These are phyloP conservation scores for Madurella fahalii DNA, from an alignment of 2,329 filamentous ascomycete species.

Conservation along the genomic window DNA sequence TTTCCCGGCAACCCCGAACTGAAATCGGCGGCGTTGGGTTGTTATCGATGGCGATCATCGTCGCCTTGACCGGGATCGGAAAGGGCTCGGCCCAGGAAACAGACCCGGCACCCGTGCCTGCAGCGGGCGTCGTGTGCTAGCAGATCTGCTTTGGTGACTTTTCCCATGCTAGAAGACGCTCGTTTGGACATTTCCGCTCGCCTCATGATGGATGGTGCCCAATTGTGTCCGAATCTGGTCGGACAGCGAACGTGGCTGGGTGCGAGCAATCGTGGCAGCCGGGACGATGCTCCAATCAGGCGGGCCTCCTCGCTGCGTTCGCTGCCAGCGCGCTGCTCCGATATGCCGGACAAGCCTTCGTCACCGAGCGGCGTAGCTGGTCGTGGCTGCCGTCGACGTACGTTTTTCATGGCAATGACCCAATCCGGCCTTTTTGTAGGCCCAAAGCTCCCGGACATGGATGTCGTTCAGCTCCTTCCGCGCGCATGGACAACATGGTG, in stretches of 20 bases:
- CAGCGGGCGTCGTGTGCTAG: constrained; percentile 1
- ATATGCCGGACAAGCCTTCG: constrained; percentile 6
- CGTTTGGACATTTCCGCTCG: neutral
- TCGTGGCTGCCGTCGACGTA: constrained; percentile 4
- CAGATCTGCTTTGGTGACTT: neutral
- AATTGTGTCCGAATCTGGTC: constrained; percentile 16
- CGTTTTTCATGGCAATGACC: neutral
- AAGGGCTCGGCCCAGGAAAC: neutral
- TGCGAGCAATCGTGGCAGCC: constrained; percentile 14
- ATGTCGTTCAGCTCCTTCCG: neutral
- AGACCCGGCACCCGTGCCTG: neutral
- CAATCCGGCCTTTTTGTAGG: neutral
- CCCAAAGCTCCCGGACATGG: neutral
- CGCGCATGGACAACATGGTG: neutral
- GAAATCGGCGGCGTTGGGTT: no score
- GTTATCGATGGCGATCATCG: neutral
- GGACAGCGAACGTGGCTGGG: constrained; percentile 15
- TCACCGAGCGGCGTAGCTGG: constrained; percentile 1
- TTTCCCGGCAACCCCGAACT: no score
- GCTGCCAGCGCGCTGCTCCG: constrained; percentile 3
- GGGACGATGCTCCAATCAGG: constrained; percentile 13
- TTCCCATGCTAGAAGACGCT: neutral
- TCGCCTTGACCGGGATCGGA: neutral
- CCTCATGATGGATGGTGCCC: constrained; percentile 19
- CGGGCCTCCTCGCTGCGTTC: neutral